Base-by-base conservation (phyloP, 179 eudicot species). In the Corrigiola litoralis region DNA sequence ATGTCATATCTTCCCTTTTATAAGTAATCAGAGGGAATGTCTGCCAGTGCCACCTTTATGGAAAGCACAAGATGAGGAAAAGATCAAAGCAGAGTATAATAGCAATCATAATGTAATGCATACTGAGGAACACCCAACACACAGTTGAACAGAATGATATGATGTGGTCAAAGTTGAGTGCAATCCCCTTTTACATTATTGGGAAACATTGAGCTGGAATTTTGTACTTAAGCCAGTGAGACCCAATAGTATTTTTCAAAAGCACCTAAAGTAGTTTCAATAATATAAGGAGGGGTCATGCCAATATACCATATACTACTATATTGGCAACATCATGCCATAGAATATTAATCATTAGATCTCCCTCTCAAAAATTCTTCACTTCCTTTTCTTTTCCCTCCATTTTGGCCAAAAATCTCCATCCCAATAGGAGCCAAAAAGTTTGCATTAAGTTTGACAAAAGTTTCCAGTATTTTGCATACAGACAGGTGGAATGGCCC, bases 361-460 rank as follows among this genome's bases (percentile, higher is more conserved):
- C 42, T 50, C 44, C 50, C 14, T 59, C 32, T 37, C 58, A 32
- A 51, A 51, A 53, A 21, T 37, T 40, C 36, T 37, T 38, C 21
- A 13, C 47, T 6, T 5, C 61, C 55, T 61, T 54, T 58, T 59
- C 5, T 20, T 41, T 42, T 65, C 61, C 78, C 73, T 58, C 65
- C 70, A 62, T 57, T 54, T 67, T 28, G 4, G 70, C 38, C 33
- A 69, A 57, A 69, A 74, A 41, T 68, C 40, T 47, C 48, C 29
- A 59, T 23, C 33, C 14, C 52, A 63, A 61, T 52, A 54, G 36
- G 72, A 49, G 61, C 75, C 72, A 61, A 60, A 75, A 70, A 66
- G 58, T 34, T 58, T 52, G 72, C 72, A 70, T 67, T 32, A 71
- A 69, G 71, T 71, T 75, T 71, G 65, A 66, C 64, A 70, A 71